Base-by-base conservation (phyloP, 768 basidiomycete genomes). In the Dacryopinax spathularia region DNA sequence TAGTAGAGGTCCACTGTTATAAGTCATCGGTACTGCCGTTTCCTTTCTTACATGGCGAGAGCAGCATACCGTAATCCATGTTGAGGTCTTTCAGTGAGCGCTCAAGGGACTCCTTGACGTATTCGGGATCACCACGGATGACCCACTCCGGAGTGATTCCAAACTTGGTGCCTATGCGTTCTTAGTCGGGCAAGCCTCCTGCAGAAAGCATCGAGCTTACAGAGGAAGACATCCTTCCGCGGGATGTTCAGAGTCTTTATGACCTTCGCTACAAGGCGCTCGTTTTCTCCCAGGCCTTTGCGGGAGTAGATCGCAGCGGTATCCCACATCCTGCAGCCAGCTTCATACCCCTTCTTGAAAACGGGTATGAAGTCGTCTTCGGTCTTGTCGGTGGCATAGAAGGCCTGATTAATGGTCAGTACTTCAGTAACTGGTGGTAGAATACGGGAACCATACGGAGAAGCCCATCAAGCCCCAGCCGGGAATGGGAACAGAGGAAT, bases 41-140 rank as follows among this genome's bases (percentile, higher is more conserved):
- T 12, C 64, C 64, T 62, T 37, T 66, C 64, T 33, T 65, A 65
- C 27, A 69, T 60, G 44, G 68, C 68, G 59, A 69, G 65, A n/a
- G n/a, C n/a, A n/a, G n/a, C n/a, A n/a, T n/a, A n/a, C n/a, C n/a
- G 36, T 64, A 62, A 41, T 66, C 65, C 20, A 68, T 56, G 3
- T 64, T 56, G 10, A 70, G 62, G 13, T 65, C 43, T 36, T 62
- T 61, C 33, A 70, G 62, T 25, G 68, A 68, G 43, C 60, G 56
- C 33, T 34, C 67, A 37, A 59, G 60, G 7, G 62, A 63, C 59
- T 62, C 27, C 31, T 64, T 62, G 61, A 63, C 60, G 33, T 63
- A 69, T 29, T 62, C 68, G n/a, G 68, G 68, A 16, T 61, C 34
- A 41, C 66, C 68, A 65, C 18, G 34, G 18, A 65, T 27, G 10